A percentile compares a stretch with the other conserved stretches of the same genome.
These are phyloP conservation scores for Petunia hybrid DNA, from an alignment of 305 asterid species.

Conservation along the genomic window DNA sequence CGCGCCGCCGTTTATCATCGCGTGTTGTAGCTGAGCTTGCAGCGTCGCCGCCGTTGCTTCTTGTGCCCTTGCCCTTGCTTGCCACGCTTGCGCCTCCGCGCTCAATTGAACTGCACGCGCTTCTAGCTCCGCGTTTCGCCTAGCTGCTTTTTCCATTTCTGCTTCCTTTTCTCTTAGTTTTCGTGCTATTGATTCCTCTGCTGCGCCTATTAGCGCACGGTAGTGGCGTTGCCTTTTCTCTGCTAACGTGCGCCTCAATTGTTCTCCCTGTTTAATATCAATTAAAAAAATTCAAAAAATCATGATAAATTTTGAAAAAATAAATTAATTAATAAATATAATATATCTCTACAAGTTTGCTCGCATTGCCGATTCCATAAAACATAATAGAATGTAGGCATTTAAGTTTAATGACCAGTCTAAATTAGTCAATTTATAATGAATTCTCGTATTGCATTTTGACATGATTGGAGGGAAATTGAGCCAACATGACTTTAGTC, in stretches of 20 bases:
- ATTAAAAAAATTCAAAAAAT: neutral
- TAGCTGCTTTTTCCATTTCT: slow-evolving; percentile 45
- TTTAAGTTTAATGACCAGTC: neutral
- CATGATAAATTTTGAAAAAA: neutral
- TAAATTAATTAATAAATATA: too few species aligned
- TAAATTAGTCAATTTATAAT: neutral
- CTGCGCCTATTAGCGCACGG: slow-evolving; percentile 38
- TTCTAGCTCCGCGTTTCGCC: slow-evolving; percentile 47
- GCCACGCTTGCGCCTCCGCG: slow-evolving; percentile 54
- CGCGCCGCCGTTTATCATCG: slow-evolving; percentile 22
- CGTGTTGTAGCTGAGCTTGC: slow-evolving; percentile 38
- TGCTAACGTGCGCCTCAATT: slow-evolving; percentile 46
- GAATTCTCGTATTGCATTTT: neutral
- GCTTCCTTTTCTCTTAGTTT: slow-evolving; percentile 48
- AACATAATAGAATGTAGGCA: neutral
- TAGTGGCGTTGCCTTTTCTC: slow-evolving; percentile 50
- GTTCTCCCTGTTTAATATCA: slow-evolving; percentile 43
- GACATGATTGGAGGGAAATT: neutral
- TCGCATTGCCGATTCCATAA: neutral
- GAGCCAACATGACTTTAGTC: too few species aligned
- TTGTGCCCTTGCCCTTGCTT: slow-evolving; percentile 48
- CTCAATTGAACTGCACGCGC: slow-evolving; percentile 46
- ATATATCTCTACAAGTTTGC: neutral
- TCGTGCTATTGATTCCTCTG: slow-evolving; percentile 45
- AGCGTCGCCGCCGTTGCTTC: slow-evolving; percentile 48